phyloP scores from a whole-genome alignment of 257 asterid species.

The Petrea volubilis region DNA sequence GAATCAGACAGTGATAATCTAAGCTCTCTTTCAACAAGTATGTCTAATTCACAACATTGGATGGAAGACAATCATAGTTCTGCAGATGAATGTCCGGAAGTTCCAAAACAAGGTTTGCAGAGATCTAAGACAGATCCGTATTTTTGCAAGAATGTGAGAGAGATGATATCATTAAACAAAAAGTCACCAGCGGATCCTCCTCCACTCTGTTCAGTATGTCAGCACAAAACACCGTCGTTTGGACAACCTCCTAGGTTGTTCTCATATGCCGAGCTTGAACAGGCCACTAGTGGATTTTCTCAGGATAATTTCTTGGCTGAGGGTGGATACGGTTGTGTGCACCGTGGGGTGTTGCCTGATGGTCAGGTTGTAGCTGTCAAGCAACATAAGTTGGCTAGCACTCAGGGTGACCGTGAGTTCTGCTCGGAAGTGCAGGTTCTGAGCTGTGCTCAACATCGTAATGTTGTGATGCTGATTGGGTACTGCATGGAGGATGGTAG shows the following conservation, averaged over 20 bases:
- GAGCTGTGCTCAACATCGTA: conserved; percentile 96
- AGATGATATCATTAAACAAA: conserved; percentile 44
- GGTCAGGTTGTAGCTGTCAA: conserved; percentile 83
- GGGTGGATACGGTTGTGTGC: conserved; percentile 92
- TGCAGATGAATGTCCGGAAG: conserved; percentile 45
- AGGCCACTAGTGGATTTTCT: conserved; percentile 71
- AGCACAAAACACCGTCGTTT: conserved; percentile 70
- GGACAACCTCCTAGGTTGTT: conserved; percentile 76
- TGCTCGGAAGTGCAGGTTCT: conserved; percentile 87
- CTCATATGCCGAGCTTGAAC: conserved; percentile 69
- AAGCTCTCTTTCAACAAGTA: conserved; percentile 53
- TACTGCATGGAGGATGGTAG: conserved; percentile 77
- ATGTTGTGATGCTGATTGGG: conserved; percentile 89
- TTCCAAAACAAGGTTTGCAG: conserved; percentile 30
- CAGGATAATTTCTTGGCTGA: conserved; percentile 79
- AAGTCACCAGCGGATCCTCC: conserved; percentile 67
- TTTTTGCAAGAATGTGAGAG: conserved; percentile 51
- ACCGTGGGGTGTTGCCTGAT: conserved; percentile 69
- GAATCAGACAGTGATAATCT: conserved; percentile 59
- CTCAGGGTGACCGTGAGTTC: conserved; percentile 88
- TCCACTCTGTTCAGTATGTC: conserved; percentile 83
- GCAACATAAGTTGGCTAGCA: conserved; percentile 74
- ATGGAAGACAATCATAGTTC: conserved; percentile 52
- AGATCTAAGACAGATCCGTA: conserved; percentile 31
- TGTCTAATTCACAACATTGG: conserved; percentile 57